Base-by-base conservation (phyloP, 2,329 filamentous ascomycete genomes). In the Diaporthe amygdali region DNA sequence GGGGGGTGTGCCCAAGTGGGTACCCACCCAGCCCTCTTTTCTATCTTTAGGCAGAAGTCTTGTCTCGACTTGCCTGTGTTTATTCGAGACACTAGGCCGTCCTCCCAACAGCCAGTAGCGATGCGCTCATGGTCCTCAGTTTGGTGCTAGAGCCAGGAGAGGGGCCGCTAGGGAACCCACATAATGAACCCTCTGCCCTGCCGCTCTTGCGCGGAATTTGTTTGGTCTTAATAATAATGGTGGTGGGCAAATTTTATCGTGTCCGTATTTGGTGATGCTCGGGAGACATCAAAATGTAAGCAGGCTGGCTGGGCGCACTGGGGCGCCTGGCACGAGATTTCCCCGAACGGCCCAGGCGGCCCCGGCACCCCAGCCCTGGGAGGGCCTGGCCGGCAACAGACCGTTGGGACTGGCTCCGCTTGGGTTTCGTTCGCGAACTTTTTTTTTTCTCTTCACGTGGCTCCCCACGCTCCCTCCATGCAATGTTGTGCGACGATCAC, bases 11-110 rank as follows among this genome's bases (percentile, higher is more conserved):
- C 41, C 39, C 39, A 46, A 63, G 56, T 63, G 56, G 56, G 32
- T 63, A 63, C 56, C 6, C 5, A 20, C n/a, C 56, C 25, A 63
- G 39, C 56, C 39, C 39, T 63, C 17, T 63, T 46, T 46, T 63
- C 56, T 63, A 63, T 63, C 56, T 63, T 63, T 63, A 63, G 56
- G 56, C 39, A 63, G 56, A 63, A 63, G 56, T 46, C 56, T 44
- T 47, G 22, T 61, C 55, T 59, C 37, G 37, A 22, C 55, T 34
- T 59, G 34, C 55, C 22, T 30, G 37, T 44, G 9, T 63, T 63
- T 63, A 63, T 39, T 63, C 56, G 56, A 63, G 56, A 63, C 56
- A 63, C 56, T 63, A 63, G 56, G 56, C 56, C 39, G 6, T 32
- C 30, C 56, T 27, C 27, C 39, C 39, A 46, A 63, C 46, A 46